Evolutionary conservation across 768 basidiomycete genomes (phyloP).

Genomic region (Serendipita sp.): DNA sequence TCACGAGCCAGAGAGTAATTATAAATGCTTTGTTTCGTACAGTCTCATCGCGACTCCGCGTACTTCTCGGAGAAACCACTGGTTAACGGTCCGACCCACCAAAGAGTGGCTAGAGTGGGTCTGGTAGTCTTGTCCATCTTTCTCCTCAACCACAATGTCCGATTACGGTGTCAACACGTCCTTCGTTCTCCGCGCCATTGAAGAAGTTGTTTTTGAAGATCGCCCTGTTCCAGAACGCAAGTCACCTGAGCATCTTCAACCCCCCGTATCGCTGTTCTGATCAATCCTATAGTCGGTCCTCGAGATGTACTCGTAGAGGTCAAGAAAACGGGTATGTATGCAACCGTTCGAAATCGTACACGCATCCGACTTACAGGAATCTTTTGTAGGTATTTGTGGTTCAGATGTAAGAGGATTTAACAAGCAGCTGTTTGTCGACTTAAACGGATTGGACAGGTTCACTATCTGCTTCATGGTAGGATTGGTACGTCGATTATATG

Average conservation of each 20-base stretch:
- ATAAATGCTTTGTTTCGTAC: not conserved
- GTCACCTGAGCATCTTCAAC: slow-evolving; percentile 11
- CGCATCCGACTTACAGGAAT: not conserved
- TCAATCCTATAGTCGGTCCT: slow-evolving; percentile 31
- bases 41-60: not conserved
- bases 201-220: slow-evolving; percentile 54
- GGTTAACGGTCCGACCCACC: not conserved
- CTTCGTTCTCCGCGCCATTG: slow-evolving; percentile 55
- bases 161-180: slow-evolving; percentile 42
- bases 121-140: not conserved
- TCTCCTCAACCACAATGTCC: slow-evolving; percentile 29
- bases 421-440: not conserved
- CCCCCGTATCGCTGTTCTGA: not conserved
- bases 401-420: slow-evolving; percentile 43
- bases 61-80: not conserved
- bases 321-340: slow-evolving; percentile 68
- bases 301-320: slow-evolving; percentile 77
- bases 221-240: slow-evolving; percentile 58
- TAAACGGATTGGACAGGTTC: slow-evolving; percentile 32
- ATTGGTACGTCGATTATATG: slow-evolving; percentile 25
- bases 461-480: slow-evolving; percentile 61
- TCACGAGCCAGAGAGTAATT: not conserved
- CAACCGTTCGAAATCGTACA: not conserved
- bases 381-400: slow-evolving; percentile 62
- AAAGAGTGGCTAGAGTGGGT: not conserved